These are phyloP conservation scores for Flaveria brownii DNA, from an alignment of 129 eudicot genomes.

Conservation along the genomic window DNA sequence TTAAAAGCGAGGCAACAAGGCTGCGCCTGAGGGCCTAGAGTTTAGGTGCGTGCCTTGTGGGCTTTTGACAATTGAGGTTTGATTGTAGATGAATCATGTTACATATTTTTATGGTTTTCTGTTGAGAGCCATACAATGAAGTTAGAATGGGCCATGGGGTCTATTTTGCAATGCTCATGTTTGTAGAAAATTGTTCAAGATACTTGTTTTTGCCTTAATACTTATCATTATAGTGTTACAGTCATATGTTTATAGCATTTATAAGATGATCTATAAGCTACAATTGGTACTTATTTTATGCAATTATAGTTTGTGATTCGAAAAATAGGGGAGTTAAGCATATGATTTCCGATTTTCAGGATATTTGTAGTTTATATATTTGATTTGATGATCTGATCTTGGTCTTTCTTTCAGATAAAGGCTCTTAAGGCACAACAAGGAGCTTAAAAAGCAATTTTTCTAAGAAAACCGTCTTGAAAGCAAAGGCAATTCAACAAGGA, in stretches of 20 bases:
- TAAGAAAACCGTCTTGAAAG: constrained; percentile 40
- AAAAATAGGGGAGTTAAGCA: constrained; percentile 6
- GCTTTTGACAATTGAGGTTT: no score
- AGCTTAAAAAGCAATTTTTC: constrained; percentile 28
- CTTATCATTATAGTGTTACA: no score
- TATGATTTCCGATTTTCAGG: not conserved
- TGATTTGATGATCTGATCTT: constrained; percentile 31
- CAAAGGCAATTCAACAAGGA: constrained; percentile 40
- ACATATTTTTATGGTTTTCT: not conserved
- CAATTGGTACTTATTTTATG: not conserved
- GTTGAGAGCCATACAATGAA: not conserved
- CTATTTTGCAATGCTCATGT: not conserved
- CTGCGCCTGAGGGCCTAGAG: no score
- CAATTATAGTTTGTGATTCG: not conserved
- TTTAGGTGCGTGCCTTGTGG: no score
- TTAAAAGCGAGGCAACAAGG: no score
- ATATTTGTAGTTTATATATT: constrained; percentile 6
- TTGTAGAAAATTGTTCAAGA: constrained; percentile 1
- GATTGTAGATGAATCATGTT: no score
- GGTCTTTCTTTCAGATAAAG: constrained; percentile 42
- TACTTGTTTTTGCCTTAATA: constrained; percentile 13
- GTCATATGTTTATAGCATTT: constrained; percentile 12
- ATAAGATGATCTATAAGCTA: not conserved
- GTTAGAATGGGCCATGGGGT: not conserved
- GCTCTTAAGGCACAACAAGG: constrained; percentile 35